Evolutionary conservation across 163 green algal genomes (phyloP), one percentile per base, ranked within the genome.

Genomic region (Chloromonas sp.): DNA sequence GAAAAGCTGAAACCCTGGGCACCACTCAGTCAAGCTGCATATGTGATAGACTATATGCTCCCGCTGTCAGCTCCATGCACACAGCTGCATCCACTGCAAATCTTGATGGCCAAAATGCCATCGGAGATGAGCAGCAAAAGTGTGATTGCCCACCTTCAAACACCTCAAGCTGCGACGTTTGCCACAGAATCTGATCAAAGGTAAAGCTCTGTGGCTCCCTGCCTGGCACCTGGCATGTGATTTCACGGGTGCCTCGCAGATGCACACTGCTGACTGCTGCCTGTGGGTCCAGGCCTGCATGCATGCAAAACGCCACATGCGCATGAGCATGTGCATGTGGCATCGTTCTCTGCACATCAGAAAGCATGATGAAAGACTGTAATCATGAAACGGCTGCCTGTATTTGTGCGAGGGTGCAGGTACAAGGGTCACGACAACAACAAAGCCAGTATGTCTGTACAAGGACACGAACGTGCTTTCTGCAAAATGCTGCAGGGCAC

Each of bases 131-230:
- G 36, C 36, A 36, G 36, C 36, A 36, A 36, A 36, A 36, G 36
- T 36, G 36, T 36, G 36, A 36, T 36, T 36, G 36, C 36, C 36
- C 36, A 96, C 94, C 78, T 66, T 92, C 80, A 83, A 97, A 98
- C 0, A 96, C 86, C 36, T 92, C 89, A 14, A 91, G 84, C 89
- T 98, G 95, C 0, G 79, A 85, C 1, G 90, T 61, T 62, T 95
- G 88, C 0, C 81, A 85, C 14, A 92, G 85, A 0, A 98, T 93
- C 61, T 92, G 83, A 84, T 98, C 95, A 89, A 96, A 98, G 0
- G 89, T 89, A 83, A 94, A 98, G n/a, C 76, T 66, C 81, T 94
- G 90, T 5, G 88, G 84, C 13, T 94, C 88, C n/a, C 84, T 15
- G 61, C 78, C 71, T 60, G 81, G 84, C 14, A 87, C 80, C 3